Percentiles rank a stretch among this genome's conserved stretches.
phyloP scores from a whole-genome alignment of 2,329 filamentous ascomycete species.

The Talaromyces sp. region DNA sequence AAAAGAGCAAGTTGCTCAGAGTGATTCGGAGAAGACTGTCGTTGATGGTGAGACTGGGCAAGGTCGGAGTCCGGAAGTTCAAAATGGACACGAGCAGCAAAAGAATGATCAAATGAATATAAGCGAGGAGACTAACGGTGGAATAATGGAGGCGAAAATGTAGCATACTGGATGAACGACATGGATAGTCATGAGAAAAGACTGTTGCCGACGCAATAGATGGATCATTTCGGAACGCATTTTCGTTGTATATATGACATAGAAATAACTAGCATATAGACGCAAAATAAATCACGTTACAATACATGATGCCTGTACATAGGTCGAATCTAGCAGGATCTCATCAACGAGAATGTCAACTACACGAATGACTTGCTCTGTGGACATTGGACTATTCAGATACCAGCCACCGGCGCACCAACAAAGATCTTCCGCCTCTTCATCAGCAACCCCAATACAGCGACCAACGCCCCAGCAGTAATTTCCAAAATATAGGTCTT shows the following conservation, averaged over 20 bases:
- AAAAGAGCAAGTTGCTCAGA: background rate
- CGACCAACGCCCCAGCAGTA: background rate
- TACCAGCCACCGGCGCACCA: background rate
- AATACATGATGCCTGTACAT: background rate
- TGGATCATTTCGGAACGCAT: background rate
- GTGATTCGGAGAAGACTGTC: slow-evolving; percentile 3
- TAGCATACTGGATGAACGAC: background rate
- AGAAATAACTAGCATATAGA: background rate
- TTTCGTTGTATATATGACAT: background rate
- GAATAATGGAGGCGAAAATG: background rate
- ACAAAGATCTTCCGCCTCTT: background rate
- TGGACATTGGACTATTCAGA: background rate
- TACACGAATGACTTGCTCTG: background rate
- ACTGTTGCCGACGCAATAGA: background rate
- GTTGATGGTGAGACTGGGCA: background rate
- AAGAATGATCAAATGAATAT: background rate
- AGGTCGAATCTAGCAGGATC: background rate
- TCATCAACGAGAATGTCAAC: background rate
- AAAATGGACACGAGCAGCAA: background rate
- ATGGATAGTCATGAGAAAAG: background rate
- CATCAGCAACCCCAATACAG: background rate
- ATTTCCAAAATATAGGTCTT: background rate
- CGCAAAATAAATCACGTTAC: background rate
- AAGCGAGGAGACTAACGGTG: background rate
- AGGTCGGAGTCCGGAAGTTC: no score